These are phyloP conservation scores for Stachybotrys elegans DNA, from an alignment of 2,329 filamentous ascomycete species.

Conservation along the genomic window DNA sequence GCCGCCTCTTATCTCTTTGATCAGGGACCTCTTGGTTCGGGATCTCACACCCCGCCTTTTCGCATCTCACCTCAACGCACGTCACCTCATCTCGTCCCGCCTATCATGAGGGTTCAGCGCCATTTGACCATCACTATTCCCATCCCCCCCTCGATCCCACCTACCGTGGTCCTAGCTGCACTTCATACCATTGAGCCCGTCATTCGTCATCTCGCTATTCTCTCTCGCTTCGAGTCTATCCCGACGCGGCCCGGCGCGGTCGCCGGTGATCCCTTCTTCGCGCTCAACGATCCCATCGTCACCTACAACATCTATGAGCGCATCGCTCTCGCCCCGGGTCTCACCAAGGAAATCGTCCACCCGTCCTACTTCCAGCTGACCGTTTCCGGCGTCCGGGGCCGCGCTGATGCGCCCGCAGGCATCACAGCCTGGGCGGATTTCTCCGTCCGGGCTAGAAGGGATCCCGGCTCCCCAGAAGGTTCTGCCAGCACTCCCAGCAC, in stretches of 20 bases:
- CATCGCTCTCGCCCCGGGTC: constrained; percentile 31
- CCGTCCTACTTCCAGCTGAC: constrained; percentile 39
- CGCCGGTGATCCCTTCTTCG: constrained; percentile 37
- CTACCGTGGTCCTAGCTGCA: constrained; percentile 29
- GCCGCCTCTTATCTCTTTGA: neutral
- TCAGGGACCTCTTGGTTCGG: too few species aligned
- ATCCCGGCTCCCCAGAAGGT: constrained; percentile 16
- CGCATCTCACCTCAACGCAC: neutral
- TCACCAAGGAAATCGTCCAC: constrained; percentile 34
- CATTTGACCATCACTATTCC: constrained; percentile 34
- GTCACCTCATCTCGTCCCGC: neutral
- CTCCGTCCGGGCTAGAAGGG: constrained; percentile 18
- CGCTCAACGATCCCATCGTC: constrained; percentile 30
- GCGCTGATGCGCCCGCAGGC: constrained; percentile 36
- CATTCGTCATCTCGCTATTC: constrained; percentile 34
- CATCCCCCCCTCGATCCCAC: constrained; percentile 33
- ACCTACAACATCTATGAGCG: constrained; percentile 25
- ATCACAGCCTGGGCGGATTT: constrained; percentile 37
- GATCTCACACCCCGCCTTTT: too few species aligned
- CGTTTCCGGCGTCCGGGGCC: constrained; percentile 33
- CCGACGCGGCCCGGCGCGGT: constrained; percentile 25
- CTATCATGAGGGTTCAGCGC: constrained; percentile 24
- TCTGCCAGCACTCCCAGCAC: constrained; percentile 21
- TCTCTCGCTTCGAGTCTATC: constrained; percentile 29
- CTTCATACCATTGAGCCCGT: constrained; percentile 36